Evolutionary conservation across 192 early-diverging fungal species (phyloP), one percentile per base, ranked within the genome.

Genomic region (Coemansia sp.): DNA sequence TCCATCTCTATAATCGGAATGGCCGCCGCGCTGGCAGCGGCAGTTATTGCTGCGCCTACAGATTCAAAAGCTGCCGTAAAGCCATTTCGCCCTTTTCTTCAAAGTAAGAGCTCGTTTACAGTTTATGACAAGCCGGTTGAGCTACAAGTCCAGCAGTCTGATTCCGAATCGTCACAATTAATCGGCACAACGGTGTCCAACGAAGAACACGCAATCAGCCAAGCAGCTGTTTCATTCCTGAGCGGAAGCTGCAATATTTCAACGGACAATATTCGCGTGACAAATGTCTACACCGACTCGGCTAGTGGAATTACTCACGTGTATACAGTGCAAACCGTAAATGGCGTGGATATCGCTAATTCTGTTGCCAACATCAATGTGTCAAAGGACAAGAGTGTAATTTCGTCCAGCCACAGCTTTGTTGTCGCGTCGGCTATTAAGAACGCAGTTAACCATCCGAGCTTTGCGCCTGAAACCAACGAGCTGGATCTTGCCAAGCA

Each of bases 121-220:
- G 54, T 56, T n/a, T 29, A 56, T 19, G 26, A 56, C n/a, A 37
- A 56, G 29, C 54, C 54, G 10, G 29, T 56, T 56, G 29, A 45
- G 41, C 41, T 45, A 5, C 41, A 45, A n/a, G 41, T 45, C 41
- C 16, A 45, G 41, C 16, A 13, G 11, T n/a, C 41, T n/a, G 41
- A 45, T 16, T 13, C 41, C 14, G 16, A 45, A 16, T 13, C 41
- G 16, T n/a, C 41, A 10, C 41, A 45, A n/a, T n/a, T 45, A n/a
- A 45, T 45, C 4, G 41, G 41, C 41, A 45, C 41, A n/a, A 3
- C 41, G 4, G 11, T 45, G 13, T 45, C 41, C 13, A n/a, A n/a
- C 41, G 16, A 45, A 45, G 41, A 45, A n/a, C 41, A 45, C 12
- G 41, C 12, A 4, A 45, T 45, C 16, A n/a, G 41, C 41, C 41